These are phyloP conservation scores for Magnolia changhungtana DNA, from an alignment of 164 flowering plant genomes.

Conservation along the genomic window DNA sequence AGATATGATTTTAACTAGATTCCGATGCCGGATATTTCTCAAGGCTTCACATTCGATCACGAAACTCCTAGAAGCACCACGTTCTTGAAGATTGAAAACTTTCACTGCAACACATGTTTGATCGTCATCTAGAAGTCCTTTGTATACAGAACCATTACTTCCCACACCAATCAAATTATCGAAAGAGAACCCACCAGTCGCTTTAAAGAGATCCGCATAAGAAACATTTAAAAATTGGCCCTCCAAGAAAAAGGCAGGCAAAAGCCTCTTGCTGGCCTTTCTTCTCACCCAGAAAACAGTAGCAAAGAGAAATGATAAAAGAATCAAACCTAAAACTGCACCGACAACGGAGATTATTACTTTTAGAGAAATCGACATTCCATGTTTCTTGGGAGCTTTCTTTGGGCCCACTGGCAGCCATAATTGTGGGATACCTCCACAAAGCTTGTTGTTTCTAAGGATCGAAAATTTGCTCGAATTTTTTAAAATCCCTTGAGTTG, in stretches of 20 bases:
- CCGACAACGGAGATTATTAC: slow-evolving; percentile 7
- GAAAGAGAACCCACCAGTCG: slow-evolving; percentile 31
- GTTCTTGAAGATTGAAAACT: slow-evolving; percentile 27
- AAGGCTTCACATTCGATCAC: slow-evolving; percentile 34
- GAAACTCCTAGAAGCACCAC: slow-evolving; percentile 33
- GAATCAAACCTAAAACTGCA: background rate
- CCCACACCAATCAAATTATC: slow-evolving; percentile 33
- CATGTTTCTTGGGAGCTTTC: background rate
- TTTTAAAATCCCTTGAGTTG: slow-evolving; percentile 12
- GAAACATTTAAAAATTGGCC: slow-evolving; percentile 15
- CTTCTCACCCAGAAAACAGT: background rate
- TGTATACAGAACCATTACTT: slow-evolving; percentile 34
- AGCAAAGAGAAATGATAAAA: background rate
- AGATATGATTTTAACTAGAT: slow-evolving; percentile 28
- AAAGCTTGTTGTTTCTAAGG: slow-evolving; percentile 7
- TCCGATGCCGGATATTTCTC: slow-evolving; percentile 30
- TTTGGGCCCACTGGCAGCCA: slow-evolving; percentile 10
- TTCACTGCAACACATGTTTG: slow-evolving; percentile 29
- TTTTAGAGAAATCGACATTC: background rate
- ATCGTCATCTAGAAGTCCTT: slow-evolving; percentile 12
- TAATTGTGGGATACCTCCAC: slow-evolving; percentile 11
- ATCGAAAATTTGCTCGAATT: slow-evolving; percentile 26
- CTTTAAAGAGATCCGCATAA: slow-evolving; percentile 22
- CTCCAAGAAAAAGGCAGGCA: background rate
- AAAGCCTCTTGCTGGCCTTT: background rate